Base-by-base conservation (phyloP, 345 rosid genomes). In the Eucalyptus pauciflora region DNA sequence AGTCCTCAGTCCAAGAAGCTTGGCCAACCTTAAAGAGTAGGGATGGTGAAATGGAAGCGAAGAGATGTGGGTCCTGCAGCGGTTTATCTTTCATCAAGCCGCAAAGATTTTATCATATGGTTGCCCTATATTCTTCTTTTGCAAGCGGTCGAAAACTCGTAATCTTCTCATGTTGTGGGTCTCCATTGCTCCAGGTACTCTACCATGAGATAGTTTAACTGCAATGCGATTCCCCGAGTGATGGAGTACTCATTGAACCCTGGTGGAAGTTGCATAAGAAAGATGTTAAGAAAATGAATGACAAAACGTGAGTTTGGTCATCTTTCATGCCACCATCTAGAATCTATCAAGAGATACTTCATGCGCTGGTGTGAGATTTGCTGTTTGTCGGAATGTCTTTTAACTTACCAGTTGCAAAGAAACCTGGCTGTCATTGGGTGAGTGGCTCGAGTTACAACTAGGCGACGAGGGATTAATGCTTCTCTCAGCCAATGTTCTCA, bases 401-500 rank as follows among this genome's bases (percentile, higher is more conserved):
- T 7, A 86, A 92, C 81, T 92, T 83, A 88, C 89, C 89, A 83
- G 27, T 48, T 52, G 60, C 86, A 48, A 17, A 11, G 88, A 50
- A 45, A 89, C 60, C 85, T 89, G 90, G 86, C 90, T 86, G 31
- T 89, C 10, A 69, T 31, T 71, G 29, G 86, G 56, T 16, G 85
- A 87, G 33, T 49, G 8, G 20, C 79, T 41, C 14, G 71, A 24
- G 56, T 64, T 71, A 76, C 69, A 33, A 49, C 49, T 18, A 31
- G 41, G 6, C 33, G 50, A 51, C 37, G 45, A 51, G 45, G 87
- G 54, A 14, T 31, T 3, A 46, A 67, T 48, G 81, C 48, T 62
- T 81, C 50, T 52, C 86, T 89, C 91, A 29, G 91, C 89, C 13
- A 89, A 60, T 56, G 87, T 64, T 87, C 87, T 87, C 83, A 89